Base-by-base conservation (phyloP, 1,284 basidiomycete genomes). In the Trichosporon ovoides region DNA sequence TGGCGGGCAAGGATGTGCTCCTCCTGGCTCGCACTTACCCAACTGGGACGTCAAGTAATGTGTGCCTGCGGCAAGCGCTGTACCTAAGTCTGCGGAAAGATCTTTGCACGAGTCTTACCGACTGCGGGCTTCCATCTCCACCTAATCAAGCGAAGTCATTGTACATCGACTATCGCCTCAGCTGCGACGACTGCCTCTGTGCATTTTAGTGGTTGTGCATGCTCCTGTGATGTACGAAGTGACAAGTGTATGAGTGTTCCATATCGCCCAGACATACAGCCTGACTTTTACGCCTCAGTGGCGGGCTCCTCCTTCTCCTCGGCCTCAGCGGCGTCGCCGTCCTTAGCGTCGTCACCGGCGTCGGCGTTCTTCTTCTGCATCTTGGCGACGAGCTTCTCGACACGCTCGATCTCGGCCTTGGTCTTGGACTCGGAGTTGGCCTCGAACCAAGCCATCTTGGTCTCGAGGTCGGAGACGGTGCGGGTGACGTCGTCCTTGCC, bases 391-490 rank as follows among this genome's bases (percentile, higher is more conserved):
- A 79, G 68, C 64, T 83, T 81, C 67, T 78, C 77, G 52, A 93
- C 82, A 57, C 84, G 84, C 69, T 83, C 80, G 70, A 93, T 88
- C 68, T 89, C 85, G n/a, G 82, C 83, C 72, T 77, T 74, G 46
- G 80, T 81, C 66, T 78, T 77, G 19, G 77, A 66, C 52, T 77
- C 79, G 68, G 83, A 81, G 76, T 84, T 84, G 62, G 80, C 81
- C 73, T 89, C 85, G 75, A 87, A 98, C 93, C 94, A 98, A 43
- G 87, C 83, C 79, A 91, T 93, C 83, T 98, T 99, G 57, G 85
- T 90, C 78, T 89, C 88, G 58, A 99, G 81, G 73, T 97, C 91
- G 70, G 91, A 87, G 61, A 98, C 82, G 36, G 92, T 85, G 55
- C 91, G 87, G 53, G 85, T 82, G 34, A 95, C 82, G 71, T 98